These are phyloP conservation scores for Chlorokybus atmophyticus DNA, from an alignment of 139 green algal genomes.

Conservation along the genomic window DNA sequence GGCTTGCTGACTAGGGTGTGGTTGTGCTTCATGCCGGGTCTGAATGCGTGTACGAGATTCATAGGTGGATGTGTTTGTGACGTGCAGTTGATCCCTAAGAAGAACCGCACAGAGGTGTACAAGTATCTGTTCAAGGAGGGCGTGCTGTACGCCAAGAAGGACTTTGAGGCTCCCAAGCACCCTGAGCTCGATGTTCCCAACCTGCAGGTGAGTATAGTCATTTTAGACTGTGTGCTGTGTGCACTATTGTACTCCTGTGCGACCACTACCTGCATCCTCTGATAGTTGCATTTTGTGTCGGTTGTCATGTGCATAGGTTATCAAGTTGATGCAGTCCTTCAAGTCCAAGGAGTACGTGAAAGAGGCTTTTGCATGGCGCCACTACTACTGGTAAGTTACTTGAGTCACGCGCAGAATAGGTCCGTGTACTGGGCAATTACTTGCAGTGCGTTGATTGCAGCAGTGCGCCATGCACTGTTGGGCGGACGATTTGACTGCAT, in stretches of 20 bases:
- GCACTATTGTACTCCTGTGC: not conserved
- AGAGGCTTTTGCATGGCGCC: conserved; percentile 91
- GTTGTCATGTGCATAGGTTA: conserved; percentile 43
- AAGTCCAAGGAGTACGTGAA: conserved; percentile 88
- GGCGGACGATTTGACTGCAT: no score
- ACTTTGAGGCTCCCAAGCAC: conserved; percentile 92
- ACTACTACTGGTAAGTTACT: conserved; percentile 97
- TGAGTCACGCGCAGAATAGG: not conserved
- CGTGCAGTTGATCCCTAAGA: conserved; percentile 86
- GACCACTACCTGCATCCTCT: no score
- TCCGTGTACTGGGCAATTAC: not conserved
- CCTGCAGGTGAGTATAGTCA: conserved; percentile 52
- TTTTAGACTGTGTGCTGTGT: not conserved
- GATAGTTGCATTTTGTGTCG: not conserved
- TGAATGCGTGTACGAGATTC: no score
- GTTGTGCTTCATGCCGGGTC: no score
- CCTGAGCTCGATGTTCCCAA: conserved; percentile 88
- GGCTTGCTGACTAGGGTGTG: no score
- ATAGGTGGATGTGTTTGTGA: not conserved
- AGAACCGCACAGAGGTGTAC: conserved; percentile 95
- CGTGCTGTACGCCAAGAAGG: conserved; percentile 96
- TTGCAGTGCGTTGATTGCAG: not conserved
- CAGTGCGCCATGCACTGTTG: no score
- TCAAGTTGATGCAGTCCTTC: conserved; percentile 97
- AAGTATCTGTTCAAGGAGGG: conserved; percentile 99